Evolutionary conservation across 2,329 filamentous ascomycete species (phyloP).

Genomic region (Aureobasidium namibiae): DNA sequence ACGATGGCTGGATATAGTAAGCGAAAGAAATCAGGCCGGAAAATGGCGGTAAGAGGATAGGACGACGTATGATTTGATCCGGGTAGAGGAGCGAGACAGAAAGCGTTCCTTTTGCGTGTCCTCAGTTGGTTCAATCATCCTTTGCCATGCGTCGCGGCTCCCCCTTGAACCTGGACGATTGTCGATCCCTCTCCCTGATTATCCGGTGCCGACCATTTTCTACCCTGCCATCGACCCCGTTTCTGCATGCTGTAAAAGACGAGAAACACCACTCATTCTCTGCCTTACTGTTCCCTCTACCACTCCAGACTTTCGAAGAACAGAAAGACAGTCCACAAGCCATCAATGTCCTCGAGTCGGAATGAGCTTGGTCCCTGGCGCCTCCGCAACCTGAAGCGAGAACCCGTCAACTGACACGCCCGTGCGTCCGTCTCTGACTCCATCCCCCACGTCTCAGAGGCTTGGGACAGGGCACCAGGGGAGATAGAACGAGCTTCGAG

Average conservation of each 20-base stretch:
- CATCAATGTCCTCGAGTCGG: slow-evolving; percentile 1
- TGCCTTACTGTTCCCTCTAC: background rate
- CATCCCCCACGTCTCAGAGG: background rate
- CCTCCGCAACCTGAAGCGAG: background rate
- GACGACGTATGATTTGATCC: background rate
- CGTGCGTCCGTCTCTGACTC: no score
- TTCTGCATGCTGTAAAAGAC: no score
- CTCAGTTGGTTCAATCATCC: slow-evolving; percentile 2
- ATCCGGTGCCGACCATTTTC: background rate
- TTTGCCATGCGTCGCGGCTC: slow-evolving; percentile 9
- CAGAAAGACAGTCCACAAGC: no score
- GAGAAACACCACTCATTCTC: background rate
- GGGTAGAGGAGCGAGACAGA: background rate
- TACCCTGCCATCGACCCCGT: background rate
- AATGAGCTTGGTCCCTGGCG: no score
- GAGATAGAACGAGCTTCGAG: background rate
- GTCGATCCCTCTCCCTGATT: slow-evolving; percentile 7
- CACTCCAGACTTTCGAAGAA: no score
- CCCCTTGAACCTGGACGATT: slow-evolving; percentile 5
- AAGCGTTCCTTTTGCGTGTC: background rate
- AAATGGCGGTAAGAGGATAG: background rate
- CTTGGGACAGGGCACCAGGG: background rate
- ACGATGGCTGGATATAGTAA: background rate
- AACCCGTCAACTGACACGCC: background rate
- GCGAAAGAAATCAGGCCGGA: background rate